Base-by-base conservation (phyloP, 2,329 filamentous ascomycete species). In the Cercospora sesami region DNA sequence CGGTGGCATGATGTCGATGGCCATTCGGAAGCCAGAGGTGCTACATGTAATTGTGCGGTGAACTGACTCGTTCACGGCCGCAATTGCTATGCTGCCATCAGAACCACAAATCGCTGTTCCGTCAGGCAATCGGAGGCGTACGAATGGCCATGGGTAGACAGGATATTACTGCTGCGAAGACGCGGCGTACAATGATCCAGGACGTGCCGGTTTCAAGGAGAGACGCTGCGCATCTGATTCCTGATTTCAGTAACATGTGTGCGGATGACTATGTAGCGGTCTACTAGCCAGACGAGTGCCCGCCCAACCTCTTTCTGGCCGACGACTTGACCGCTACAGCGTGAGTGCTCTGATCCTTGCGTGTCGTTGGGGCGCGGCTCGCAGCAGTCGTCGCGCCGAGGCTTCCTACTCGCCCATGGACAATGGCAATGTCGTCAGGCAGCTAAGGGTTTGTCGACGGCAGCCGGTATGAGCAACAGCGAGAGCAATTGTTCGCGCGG, bases 1-100 rank as follows among this genome's bases (percentile, higher is more conserved):
- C 45, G 45, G 18, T 51, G 45, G 45, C 45, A 51, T 51, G 45
- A 23, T 23, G 21, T 51, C 45, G 45, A 51, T 51, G 18, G 10
- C 18, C 45, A 51, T 51, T 51, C 45, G 45, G 45, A 23, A 51
- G 45, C 3, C 45, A 51, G 21, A 48, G 42, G 42, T 31, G 12
- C 36, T 42, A 28, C 30, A 21, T 21, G 26, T 10, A 23, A 64
- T 57, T 58, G 48, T 64, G 62, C 62, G 62, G 51, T 64, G 62
- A 48, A 64, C 62, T 64, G 62, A 64, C 62, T 64, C 62, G 51
- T 33, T 31, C 18, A 14, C 23, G 36, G 58, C 28, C 21, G 33
- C 33, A 23, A 18, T 60, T 60, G 33, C 33, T 39, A 36, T 36
- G 57, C 14, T 39, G 58, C 31, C 36, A 30, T 59, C 10, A 26